Evolutionary conservation across 441 rosid species (phyloP).

Genomic region (Rhodomyrtus psidioides): DNA sequence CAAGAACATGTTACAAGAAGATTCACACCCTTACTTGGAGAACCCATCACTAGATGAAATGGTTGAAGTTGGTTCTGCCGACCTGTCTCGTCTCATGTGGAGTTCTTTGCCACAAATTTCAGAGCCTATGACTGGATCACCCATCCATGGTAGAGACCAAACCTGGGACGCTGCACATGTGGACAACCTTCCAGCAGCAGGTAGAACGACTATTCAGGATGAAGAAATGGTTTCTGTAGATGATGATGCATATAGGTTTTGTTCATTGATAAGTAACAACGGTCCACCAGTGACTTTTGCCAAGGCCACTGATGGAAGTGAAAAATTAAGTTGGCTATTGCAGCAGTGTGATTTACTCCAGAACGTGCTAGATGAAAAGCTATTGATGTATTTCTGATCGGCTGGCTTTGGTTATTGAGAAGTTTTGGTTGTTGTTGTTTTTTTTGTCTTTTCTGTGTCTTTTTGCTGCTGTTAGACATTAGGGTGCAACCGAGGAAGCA

Average conservation of each 20-base stretch:
- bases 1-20: no score
- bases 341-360: conserved; percentile 63
- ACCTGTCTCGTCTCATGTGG: conserved; percentile 4
- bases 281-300: conserved; percentile 2
- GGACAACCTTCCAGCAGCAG: conserved; percentile 2
- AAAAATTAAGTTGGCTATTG: conserved; percentile 52
- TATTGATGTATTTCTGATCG: no score
- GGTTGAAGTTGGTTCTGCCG: conserved; percentile 41
- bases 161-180: conserved; percentile 2
- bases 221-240: conserved; percentile 2
- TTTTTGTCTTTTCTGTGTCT: no score
- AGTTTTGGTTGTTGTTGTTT: no score
- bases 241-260: conserved; percentile 1
- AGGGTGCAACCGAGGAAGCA: no score
- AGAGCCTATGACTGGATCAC: conserved; percentile 1
- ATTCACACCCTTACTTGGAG: conserved; percentile 14
- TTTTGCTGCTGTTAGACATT: no score
- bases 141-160: not conserved
- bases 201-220: conserved; percentile 10
- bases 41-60: conserved; percentile 69
- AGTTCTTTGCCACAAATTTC: conserved; percentile 9
- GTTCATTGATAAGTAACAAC: conserved; percentile 1
- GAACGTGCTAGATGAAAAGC: no score
- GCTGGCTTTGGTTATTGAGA: no score
- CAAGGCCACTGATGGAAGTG: conserved; percentile 16